These are phyloP conservation scores for Ampelocalamus luodianensis DNA, from an alignment of 176 grass and related monocot genomes.

Conservation along the genomic window DNA sequence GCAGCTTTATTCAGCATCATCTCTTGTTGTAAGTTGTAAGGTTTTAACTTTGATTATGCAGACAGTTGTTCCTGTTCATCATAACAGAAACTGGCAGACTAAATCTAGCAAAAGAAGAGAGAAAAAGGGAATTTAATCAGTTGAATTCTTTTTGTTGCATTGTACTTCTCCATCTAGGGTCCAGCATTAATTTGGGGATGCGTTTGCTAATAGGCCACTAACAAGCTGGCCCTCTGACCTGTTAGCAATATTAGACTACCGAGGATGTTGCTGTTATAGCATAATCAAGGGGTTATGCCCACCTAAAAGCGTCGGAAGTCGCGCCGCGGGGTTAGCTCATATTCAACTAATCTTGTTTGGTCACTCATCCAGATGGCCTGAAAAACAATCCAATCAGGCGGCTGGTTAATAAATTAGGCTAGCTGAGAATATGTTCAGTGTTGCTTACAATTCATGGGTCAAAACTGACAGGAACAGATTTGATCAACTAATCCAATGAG, in stretches of 20 bases:
- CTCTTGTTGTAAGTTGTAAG: not conserved
- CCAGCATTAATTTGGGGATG: slow-evolving; percentile 22
- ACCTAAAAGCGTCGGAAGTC: not conserved
- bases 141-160: not conserved
- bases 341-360: slow-evolving; percentile 32
- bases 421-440: slow-evolving; percentile 25
- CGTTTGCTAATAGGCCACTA: slow-evolving; percentile 1
- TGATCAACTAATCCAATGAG: not conserved
- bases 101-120: slow-evolving; percentile 25
- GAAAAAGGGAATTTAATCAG: not conserved
- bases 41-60: not conserved
- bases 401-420: not conserved
- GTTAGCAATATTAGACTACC: not conserved
- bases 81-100: not conserved
- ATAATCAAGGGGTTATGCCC: slow-evolving; percentile 24
- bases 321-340: not conserved
- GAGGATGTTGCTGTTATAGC: slow-evolving; percentile 34
- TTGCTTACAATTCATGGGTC: slow-evolving; percentile 22
- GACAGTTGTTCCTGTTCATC: not conserved
- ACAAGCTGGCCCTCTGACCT: not conserved
- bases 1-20: not conserved
- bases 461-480: not conserved
- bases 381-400: slow-evolving; percentile 33
- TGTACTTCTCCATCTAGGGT: slow-evolving; percentile 39
- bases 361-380: slow-evolving; percentile 5